Evolutionary conservation across 2,329 filamentous ascomycete genomes (phyloP), one percentile per base, ranked within the genome.

Genomic region (Arthrobotrys sphaeroides): DNA sequence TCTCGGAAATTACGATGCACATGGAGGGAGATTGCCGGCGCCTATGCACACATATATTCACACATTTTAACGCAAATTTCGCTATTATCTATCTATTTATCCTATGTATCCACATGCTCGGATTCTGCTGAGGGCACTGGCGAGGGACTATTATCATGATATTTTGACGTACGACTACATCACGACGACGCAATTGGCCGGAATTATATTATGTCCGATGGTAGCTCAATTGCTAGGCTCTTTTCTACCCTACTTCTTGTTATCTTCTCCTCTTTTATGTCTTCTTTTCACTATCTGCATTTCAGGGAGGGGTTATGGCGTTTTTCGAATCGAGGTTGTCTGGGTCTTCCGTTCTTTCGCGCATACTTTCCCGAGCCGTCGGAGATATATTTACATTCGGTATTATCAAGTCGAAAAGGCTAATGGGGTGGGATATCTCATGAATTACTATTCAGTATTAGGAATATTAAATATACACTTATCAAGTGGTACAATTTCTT

Each of bases 281-380:
- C 7, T 20, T 5, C 38, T 55, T 22, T 31, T 18, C 18, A 10
- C 24, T 16, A 24, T 38, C 31, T 36, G 51, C 51, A 55, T 55
- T 31, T 38, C 24, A 5, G 51, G 51, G 51, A 55, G 38, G 51
- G 38, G 51, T 55, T 55, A 5, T 24, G 51, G 51, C 51, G 51
- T 55, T 55, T 18, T 38, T 36, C n/a, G 31, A 55, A 36, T 55
- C 31, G 22, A 26, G 31, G 47, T 53, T 53, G 7, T 55, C 31
- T 55, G 28, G 47, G 16, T 2, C 33, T 47, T 55, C 51, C 51
- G 51, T 55, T 55, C 16, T 38, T n/a, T 55, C 31, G 31, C 51
- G 51, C 51, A 38, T 55, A 10, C 3, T 55, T 55, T 55, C 47
- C 31, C 18, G 31, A n/a, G 18, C 31, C 31, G 51, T 18, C 51